Percentiles rank a stretch among this genome's conserved stretches.
Evolutionary conservation across 176 grass and related monocot species (phyloP).

Genomic region (Aegilops sharonensis): DNA sequence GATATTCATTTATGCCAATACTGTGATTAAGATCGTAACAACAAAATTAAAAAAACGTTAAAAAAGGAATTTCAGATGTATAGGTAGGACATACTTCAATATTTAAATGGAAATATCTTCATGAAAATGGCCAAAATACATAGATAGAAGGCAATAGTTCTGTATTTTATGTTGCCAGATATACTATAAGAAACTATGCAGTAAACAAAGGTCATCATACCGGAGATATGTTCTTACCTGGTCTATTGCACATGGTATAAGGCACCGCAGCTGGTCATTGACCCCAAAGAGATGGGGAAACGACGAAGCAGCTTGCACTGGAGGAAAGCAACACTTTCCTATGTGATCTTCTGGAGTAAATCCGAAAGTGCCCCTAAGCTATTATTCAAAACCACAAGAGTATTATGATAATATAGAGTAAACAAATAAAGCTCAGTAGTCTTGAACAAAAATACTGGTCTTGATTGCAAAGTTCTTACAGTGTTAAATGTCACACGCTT

Average conservation of each 20-base stretch:
- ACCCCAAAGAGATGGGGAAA: conserved; percentile 78
- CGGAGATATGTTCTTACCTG: conserved; percentile 54
- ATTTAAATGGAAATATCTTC: neutral
- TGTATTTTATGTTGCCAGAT: neutral
- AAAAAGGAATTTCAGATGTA: too few species aligned
- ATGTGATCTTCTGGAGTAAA: conserved; percentile 82
- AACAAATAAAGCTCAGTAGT: neutral
- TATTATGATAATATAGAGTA: neutral
- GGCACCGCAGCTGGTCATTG: conserved; percentile 62
- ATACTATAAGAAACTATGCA: neutral
- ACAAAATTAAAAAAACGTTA: neutral
- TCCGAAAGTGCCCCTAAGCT: conserved; percentile 83
- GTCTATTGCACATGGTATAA: conserved; percentile 95
- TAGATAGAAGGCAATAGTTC: neutral
- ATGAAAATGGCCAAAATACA: neutral
- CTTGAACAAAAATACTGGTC: neutral
- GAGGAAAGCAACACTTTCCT: conserved; percentile 84
- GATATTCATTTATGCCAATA: neutral
- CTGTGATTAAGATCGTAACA: neutral
- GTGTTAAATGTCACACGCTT: conserved; percentile 81
- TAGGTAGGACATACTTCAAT: too few species aligned
- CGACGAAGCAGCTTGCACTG: conserved; percentile 83
- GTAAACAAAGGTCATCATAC: neutral
- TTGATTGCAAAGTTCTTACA: conserved; percentile 37
- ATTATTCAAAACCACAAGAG: conserved; percentile 11